phyloP scores from a whole-genome alignment of 208 protist genomes.

The Wallacemonas sp. region DNA sequence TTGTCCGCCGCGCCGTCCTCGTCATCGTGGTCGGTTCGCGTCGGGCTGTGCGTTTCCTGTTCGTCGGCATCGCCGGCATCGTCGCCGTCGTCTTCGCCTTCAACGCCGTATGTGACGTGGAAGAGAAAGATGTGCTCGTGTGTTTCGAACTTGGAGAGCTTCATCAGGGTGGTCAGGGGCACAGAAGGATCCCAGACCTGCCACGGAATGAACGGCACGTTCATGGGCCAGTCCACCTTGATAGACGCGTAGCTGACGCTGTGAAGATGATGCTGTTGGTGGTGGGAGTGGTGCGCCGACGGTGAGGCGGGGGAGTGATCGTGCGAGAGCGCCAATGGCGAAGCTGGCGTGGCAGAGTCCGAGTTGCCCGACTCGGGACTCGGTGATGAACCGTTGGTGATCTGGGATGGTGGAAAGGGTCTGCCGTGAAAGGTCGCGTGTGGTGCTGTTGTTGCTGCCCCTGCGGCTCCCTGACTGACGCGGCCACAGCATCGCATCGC shows the following conservation, averaged over 20 bases:
- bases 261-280: not conserved
- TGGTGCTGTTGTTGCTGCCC: no score
- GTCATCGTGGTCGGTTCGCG: constrained; percentile 7
- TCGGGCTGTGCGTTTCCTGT: not conserved
- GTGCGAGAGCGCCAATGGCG: no score
- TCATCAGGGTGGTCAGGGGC: constrained; percentile 47
- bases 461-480: not conserved
- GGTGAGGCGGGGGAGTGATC: not conserved
- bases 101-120: constrained; percentile 28
- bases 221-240: constrained; percentile 75
- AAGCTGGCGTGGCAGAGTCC: no score
- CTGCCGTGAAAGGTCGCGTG: no score
- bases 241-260: constrained; percentile 32
- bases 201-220: constrained; percentile 83
- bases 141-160: constrained; percentile 70
- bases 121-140: constrained; percentile 81
- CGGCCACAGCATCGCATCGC: not conserved
- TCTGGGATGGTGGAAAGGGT: no score
- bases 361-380: no score
- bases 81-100: constrained; percentile 10
- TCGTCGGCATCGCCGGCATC: not conserved
- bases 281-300: not conserved
- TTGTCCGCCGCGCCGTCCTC: no score
- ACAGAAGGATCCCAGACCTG: constrained; percentile 88
- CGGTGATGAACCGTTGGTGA: no score